phyloP scores from a whole-genome alignment of 345 rosid genomes.

The Rhodamnia argentea region DNA sequence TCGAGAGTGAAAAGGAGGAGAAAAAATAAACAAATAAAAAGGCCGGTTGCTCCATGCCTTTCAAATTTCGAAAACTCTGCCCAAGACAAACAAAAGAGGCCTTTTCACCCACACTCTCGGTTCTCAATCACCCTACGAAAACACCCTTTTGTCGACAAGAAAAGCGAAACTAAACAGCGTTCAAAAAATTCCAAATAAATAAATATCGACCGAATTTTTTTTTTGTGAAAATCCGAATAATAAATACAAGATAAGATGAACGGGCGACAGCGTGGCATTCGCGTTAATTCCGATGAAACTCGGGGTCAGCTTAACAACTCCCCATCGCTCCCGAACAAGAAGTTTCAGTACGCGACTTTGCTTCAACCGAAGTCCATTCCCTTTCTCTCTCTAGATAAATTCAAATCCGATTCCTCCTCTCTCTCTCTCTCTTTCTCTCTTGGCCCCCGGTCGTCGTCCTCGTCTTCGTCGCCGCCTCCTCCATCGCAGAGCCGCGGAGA shows the following conservation, averaged over 20 bases:
- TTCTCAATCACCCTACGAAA: neutral
- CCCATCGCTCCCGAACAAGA: neutral
- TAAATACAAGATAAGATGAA: neutral
- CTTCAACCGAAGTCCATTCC: neutral
- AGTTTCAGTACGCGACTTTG: neutral
- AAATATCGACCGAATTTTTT: too few relatives aligned
- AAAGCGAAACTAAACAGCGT: neutral
- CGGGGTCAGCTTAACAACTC: neutral
- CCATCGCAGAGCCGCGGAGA: neutral
- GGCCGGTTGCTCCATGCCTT: neutral
- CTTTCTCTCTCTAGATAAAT: neutral
- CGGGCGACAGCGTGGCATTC: conserved; percentile 17
- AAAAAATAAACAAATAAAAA: neutral
- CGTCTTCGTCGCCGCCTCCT: neutral
- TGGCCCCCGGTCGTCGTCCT: neutral
- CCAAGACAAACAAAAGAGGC: neutral
- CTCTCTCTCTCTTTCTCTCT: neutral
- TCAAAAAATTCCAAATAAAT: neutral
- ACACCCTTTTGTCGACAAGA: neutral
- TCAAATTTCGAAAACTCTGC: neutral
- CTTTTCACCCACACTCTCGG: neutral
- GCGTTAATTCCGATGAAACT: conserved; percentile 7
- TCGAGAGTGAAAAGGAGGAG: fast-evolving
- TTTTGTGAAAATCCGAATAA: neutral
- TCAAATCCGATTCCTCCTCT: neutral